phyloP scores from a whole-genome alignment of 768 basidiomycete genomes.

The Collybiopsis confluens region DNA sequence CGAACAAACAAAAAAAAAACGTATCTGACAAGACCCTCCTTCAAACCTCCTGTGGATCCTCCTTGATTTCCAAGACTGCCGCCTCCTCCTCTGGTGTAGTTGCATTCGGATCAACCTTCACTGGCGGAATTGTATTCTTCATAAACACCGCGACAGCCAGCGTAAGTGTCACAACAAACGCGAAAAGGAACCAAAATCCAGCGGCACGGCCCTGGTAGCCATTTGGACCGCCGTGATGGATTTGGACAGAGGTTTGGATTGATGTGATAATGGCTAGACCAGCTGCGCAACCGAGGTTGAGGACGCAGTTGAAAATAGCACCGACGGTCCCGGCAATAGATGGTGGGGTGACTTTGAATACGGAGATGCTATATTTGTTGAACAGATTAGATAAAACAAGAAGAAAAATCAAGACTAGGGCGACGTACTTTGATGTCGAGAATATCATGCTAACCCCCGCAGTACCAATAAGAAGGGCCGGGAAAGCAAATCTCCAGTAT shows the following conservation, averaged over 20 bases:
- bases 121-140: too few species aligned
- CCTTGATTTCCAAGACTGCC: too few species aligned
- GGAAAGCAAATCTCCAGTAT: slow-evolving; percentile 46
- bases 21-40: too few species aligned
- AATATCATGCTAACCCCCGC: slow-evolving; percentile 41
- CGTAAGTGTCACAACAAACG: too few species aligned
- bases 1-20: too few species aligned
- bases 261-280: slow-evolving; percentile 46
- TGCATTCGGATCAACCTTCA: too few species aligned
- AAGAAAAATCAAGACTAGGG: too few species aligned
- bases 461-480: slow-evolving; percentile 45
- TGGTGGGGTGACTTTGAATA: slow-evolving; percentile 44
- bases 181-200: slow-evolving; percentile 41
- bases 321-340: slow-evolving; percentile 50
- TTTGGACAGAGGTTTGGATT: slow-evolving; percentile 42
- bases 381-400: too few species aligned
- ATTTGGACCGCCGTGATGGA: slow-evolving; percentile 22
- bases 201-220: slow-evolving; percentile 37
- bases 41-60: too few species aligned
- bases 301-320: slow-evolving; percentile 51
- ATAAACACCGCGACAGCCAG: too few species aligned
- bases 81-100: too few species aligned
- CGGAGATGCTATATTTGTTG: too few species aligned
- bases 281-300: slow-evolving; percentile 49
- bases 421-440: slow-evolving; percentile 45